Percentiles rank a stretch among this genome's conserved stretches.
Evolutionary conservation across 495 filamentous ascomycete species (phyloP).

Genomic region (Penicillium fimorum): DNA sequence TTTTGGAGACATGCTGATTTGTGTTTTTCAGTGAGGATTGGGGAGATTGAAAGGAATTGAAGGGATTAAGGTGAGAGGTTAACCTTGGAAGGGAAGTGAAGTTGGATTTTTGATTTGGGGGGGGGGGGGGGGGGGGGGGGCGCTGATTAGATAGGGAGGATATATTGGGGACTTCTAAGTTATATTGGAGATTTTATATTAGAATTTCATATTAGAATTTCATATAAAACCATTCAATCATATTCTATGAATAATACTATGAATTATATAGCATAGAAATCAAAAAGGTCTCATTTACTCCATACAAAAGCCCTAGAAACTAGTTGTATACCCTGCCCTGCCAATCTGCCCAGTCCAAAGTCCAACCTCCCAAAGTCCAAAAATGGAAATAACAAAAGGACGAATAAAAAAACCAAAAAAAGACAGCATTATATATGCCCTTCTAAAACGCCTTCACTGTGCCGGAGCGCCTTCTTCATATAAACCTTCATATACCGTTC

Average conservation of each 20-base stretch:
- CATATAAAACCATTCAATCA: background rate
- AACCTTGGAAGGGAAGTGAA: background rate
- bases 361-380: background rate
- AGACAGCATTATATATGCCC: background rate
- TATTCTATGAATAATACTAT: too few relatives aligned
- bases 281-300: background rate
- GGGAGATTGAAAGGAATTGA: background rate
- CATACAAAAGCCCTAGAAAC: background rate
- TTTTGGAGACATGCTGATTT: constrained; percentile 4
- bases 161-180: background rate
- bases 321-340: constrained; percentile 2
- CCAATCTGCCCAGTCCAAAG: constrained; percentile 9
- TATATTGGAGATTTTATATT: background rate
- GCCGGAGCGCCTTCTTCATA: constrained; percentile 33
- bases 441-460: constrained; percentile 15
- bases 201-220: too few relatives aligned
- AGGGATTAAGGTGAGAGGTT: too few relatives aligned
- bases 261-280: background rate
- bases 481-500: constrained; percentile 75
- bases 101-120: constrained; percentile 4
- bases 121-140: background rate
- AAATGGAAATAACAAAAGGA: background rate
- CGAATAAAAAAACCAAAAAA: background rate
- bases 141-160: constrained; percentile 11
- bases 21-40: background rate